Evolutionary conservation across 2,329 filamentous ascomycete species (phyloP).

Genomic region (Graphiopsis chlorocephala): DNA sequence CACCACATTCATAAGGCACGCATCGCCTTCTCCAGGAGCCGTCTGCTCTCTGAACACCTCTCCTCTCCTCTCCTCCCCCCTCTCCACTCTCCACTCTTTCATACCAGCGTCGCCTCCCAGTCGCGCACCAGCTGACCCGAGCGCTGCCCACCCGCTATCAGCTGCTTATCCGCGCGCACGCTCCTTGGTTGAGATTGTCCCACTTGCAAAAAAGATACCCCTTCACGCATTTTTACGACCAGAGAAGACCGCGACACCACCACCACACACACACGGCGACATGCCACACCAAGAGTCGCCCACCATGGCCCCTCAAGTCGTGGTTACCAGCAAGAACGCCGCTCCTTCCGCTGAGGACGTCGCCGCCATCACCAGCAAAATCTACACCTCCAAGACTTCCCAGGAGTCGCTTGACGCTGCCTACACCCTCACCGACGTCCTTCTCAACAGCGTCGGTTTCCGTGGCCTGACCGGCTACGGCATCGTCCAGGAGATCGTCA

Average conservation of each 20-base stretch:
- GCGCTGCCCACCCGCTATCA: slow-evolving; percentile 4
- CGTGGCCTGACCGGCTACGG: slow-evolving; percentile 62
- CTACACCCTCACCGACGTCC: slow-evolving; percentile 62
- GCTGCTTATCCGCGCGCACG: slow-evolving; percentile 13
- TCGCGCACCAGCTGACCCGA: slow-evolving; percentile 10
- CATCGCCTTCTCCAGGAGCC: slow-evolving; percentile 10
- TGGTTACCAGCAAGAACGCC: slow-evolving; percentile 45
- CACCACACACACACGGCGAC: not conserved
- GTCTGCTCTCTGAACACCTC: not conserved
- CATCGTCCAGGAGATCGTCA: slow-evolving; percentile 62
- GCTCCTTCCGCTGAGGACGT: slow-evolving; percentile 49
- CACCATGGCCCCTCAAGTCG: slow-evolving; percentile 45
- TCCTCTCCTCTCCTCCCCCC: slow-evolving; percentile 10
- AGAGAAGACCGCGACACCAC: not conserved
- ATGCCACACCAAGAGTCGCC: slow-evolving; percentile 54
- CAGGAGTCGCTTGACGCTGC: slow-evolving; percentile 60
- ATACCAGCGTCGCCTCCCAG: slow-evolving; percentile 1
- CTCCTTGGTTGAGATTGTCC: slow-evolving; percentile 8
- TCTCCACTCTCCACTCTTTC: slow-evolving; percentile 16
- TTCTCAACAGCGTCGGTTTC: slow-evolving; percentile 64
- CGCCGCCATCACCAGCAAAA: slow-evolving; percentile 40
- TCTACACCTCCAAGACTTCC: slow-evolving; percentile 52
- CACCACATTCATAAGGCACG: slow-evolving; percentile 6
- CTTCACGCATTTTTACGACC: slow-evolving; percentile 11
- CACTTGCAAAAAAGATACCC: slow-evolving; percentile 12